These are phyloP conservation scores for Neopestalotiopsis rosae DNA, from an alignment of 2,329 filamentous ascomycete genomes.

Conservation along the genomic window DNA sequence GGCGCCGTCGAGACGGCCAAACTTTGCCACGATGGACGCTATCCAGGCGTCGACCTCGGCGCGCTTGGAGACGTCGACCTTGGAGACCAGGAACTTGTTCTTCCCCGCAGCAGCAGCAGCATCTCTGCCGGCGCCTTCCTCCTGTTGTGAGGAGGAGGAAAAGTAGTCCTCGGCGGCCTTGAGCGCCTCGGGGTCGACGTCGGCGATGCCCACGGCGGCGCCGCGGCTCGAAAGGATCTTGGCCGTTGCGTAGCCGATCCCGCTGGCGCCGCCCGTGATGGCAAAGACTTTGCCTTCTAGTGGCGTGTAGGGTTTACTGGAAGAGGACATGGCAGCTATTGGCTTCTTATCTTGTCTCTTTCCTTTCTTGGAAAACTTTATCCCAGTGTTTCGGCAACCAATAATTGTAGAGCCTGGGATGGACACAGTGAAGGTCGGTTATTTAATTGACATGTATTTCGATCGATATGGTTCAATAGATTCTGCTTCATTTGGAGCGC, in stretches of 20 bases:
- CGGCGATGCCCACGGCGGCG: conserved; percentile 36
- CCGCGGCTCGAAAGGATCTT: conserved; percentile 36
- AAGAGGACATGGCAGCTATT: background rate
- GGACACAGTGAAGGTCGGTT: too few relatives aligned
- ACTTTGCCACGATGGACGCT: conserved; percentile 47
- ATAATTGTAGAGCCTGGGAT: background rate
- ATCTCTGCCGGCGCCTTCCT: conserved; percentile 17
- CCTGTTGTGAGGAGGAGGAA: conserved; percentile 11
- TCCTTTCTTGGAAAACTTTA: background rate
- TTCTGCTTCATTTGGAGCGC: background rate
- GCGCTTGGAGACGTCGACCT: conserved; percentile 54
- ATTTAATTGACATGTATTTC: too few relatives aligned
- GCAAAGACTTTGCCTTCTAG: conserved; percentile 43
- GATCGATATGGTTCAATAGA: too few relatives aligned
- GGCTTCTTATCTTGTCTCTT: background rate
- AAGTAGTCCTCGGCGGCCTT: conserved; percentile 34
- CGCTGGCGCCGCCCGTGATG: conserved; percentile 48
- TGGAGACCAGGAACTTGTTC: conserved; percentile 35
- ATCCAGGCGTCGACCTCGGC: conserved; percentile 58
- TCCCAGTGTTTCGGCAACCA: background rate
- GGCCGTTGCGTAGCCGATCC: conserved; percentile 37
- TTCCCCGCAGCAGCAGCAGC: conserved; percentile 21
- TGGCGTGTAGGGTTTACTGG: conserved; percentile 21
- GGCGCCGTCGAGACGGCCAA: conserved; percentile 59
- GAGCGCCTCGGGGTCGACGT: conserved; percentile 34